Base-by-base conservation (phyloP, 1,139 yeast genomes). In the Zhuliangozyma blackwelliae region DNA sequence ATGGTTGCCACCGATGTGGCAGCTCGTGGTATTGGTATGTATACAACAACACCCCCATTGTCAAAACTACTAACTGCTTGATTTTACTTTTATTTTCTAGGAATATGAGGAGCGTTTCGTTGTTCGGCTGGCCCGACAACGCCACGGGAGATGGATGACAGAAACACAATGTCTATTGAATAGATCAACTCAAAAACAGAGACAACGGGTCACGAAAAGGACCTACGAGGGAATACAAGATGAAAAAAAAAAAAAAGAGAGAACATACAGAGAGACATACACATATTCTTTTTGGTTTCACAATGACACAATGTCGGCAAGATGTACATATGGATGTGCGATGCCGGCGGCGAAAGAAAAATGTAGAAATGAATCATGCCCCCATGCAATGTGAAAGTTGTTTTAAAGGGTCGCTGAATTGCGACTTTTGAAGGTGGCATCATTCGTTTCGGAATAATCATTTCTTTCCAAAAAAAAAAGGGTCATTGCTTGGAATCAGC, bases 1-100 rank as follows among this genome's bases (percentile, higher is more conserved):
- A 89, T 92, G 97, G 96, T 90, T 61, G 98, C 98, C 47, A 92
- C 98, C 51, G 98, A 92, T 68, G 98, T 92, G 64, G 98, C 98
- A 45, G 96, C 98, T 50, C 88, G 98, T 79, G 98, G 98, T 81
- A 90, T 92, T 75, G 98, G 96, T 89, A 88, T 71, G 97, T 86
- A 65, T 65, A 45, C 47, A 50, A 48, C 27, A 16, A 25, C 11
- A 25, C 27, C 7, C 9, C 7, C 23, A 9, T 22, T 22, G 23
- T 16, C 16, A 16, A 16, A 16, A 9, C 23, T 22, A 22, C 23
- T 22, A 22, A 22, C 23, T 22, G 23, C 23, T 22, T 22, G 23
- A 22, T 9, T 22, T 16, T 16, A 16, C 16, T 16, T 16, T 16
- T n/a, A n/a, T 4, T 16, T 16, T 16, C 7, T 22, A 22, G 23